Evolutionary conservation across 2,329 filamentous ascomycete genomes (phyloP).

Genomic region (Aureobasidium mangrovei): DNA sequence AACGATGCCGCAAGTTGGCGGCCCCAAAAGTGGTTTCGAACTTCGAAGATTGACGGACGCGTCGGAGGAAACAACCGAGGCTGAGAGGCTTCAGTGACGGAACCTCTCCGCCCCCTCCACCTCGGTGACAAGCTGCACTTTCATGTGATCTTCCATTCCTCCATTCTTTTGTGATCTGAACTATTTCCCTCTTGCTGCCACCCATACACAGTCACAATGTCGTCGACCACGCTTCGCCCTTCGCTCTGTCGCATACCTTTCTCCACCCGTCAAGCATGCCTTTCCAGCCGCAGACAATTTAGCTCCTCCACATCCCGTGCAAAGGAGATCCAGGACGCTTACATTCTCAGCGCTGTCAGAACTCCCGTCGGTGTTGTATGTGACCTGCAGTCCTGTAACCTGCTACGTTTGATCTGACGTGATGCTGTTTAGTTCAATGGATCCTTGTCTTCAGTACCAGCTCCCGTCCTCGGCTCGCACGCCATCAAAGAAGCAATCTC

Average conservation of each 20-base stretch:
- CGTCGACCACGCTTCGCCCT: conserved; percentile 2
- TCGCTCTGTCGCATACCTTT: conserved; percentile 1
- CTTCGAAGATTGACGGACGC: not conserved
- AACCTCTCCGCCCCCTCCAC: conserved; percentile 4
- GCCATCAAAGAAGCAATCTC: conserved; percentile 86
- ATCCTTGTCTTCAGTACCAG: conserved; percentile 71
- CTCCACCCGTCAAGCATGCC: conserved; percentile 6
- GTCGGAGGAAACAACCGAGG: not conserved
- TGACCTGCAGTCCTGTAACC: not conserved
- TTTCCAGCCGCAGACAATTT: conserved; percentile 29
- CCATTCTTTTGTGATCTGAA: conserved; percentile 3
- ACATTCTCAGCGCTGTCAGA: conserved; percentile 82
- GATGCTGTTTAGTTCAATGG: conserved; percentile 72
- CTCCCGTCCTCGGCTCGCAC: conserved; percentile 78
- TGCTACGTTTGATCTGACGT: not conserved
- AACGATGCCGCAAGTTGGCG: not conserved
- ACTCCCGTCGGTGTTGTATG: conserved; percentile 82
- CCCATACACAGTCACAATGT: not conserved
- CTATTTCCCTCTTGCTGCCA: conserved; percentile 1
- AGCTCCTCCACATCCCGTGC: conserved; percentile 38
- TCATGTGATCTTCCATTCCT: conserved; percentile 8
- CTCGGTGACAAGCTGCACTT: conserved; percentile 7
- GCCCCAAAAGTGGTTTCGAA: not conserved
- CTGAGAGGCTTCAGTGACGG: not conserved
- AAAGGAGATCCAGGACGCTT: conserved; percentile 77